Percentiles rank a stretch among this genome's conserved stretches.
phyloP scores from a whole-genome alignment of 164 flowering plant species.

The Berberis thunbergii region DNA sequence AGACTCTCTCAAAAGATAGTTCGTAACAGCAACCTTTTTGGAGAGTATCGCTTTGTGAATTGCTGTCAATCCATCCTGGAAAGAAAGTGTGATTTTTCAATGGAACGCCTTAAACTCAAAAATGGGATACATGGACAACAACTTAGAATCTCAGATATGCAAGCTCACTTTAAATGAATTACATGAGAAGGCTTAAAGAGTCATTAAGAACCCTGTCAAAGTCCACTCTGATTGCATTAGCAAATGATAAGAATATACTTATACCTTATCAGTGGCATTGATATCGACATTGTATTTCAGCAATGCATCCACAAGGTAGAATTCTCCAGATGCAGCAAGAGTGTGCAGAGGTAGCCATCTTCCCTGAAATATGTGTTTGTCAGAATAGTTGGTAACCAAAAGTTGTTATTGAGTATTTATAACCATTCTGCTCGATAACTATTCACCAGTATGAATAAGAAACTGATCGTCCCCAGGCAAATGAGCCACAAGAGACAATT shows the following conservation, averaged over 20 bases:
- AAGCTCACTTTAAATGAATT: no score
- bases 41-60: conserved; percentile 77
- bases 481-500: no score
- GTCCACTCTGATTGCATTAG: no score
- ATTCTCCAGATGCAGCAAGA: conserved; percentile 86
- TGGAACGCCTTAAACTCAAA: conserved; percentile 34
- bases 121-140: no score
- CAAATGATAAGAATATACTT: no score
- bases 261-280: conserved; percentile 76
- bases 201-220: no score
- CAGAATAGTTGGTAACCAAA: background rate
- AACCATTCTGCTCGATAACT: no score
- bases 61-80: conserved; percentile 76
- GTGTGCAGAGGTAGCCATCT: conserved; percentile 91
- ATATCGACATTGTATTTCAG: conserved; percentile 73
- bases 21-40: conserved; percentile 79
- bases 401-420: background rate
- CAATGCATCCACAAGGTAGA: conserved; percentile 59
- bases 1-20: conserved; percentile 82
- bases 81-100: conserved; percentile 1
- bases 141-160: no score
- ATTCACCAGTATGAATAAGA: no score
- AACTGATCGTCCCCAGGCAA: no score
- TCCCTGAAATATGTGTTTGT: conserved; percentile 27
- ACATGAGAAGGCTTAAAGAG: background rate